Evolutionary conservation across 2,329 filamentous ascomycete genomes (phyloP), one percentile per base, ranked within the genome.

Genomic region (Aureobasidium zeae): DNA sequence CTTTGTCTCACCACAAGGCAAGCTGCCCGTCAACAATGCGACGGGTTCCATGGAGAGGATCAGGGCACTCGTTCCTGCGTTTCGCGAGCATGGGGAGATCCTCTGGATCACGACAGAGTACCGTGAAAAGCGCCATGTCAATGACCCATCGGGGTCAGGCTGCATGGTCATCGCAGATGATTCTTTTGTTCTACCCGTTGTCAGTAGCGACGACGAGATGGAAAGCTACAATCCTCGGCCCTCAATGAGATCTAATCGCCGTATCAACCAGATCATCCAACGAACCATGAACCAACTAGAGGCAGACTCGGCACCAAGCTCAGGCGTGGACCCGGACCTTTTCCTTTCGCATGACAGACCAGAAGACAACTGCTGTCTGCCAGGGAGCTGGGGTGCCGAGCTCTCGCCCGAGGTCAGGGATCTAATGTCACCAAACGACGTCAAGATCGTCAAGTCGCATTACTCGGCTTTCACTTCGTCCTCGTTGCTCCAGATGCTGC

Each of bases 401-500:
- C 73, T 74, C 41, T 66, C 68, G 3, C 66, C 70, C 5, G 58
- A 65, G 4, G 58, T 79, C 31, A 61, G 69, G 28, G 58, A 65
- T 22, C 63, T 71, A 31, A 70, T 79, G 34, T 65, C 74, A 42
- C 54, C 62, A n/a, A 59, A 58, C 20, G 77, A 81, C 54, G 65
- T 69, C 8, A 57, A 77, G 15, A 61, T 78, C 33, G 65, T 72
- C 42, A 96, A 94, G 62, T 78, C 78, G 4, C 76, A 86, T 53
- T 96, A 96, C 62, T 96, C 91, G 3, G 88, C 88, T 11, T 88
- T 96, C 57, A 76, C 79, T 42, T 77, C 76, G 7, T 85, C 81
- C 0, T 73, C 76, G 36, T 70, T 96, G 12, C 72, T 96, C 6
- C 71, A 82, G 37, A 72, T 78, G n/a, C 66, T 96, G 33, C 77